phyloP scores from a whole-genome alignment of 495 filamentous ascomycete genomes.

The Penicillium dipodomyicola region DNA sequence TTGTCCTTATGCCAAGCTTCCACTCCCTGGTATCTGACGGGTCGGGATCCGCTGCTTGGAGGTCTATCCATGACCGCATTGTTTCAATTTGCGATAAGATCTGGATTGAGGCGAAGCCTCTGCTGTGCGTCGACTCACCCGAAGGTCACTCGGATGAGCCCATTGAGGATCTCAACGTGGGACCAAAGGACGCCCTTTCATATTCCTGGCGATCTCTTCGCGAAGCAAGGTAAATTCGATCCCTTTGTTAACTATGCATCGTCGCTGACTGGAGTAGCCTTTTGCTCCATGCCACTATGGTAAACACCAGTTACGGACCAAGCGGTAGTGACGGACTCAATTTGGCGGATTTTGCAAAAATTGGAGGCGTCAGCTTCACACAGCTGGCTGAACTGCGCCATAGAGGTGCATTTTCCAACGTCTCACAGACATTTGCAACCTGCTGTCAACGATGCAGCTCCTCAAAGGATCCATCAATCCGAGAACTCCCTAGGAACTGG shows the following conservation, averaged over 20 bases:
- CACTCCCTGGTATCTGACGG: conserved; percentile 30
- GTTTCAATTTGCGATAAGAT: conserved; percentile 56
- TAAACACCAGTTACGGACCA: conserved; percentile 41
- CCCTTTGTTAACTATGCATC: not conserved
- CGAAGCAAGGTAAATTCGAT: conserved; percentile 68
- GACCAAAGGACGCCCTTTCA: conserved; percentile 82
- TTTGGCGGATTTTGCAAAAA: conserved; percentile 43
- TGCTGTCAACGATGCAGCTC: conserved; percentile 65
- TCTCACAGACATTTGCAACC: conserved; percentile 78
- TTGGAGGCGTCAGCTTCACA: conserved; percentile 70
- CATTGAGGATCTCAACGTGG: conserved; percentile 61
- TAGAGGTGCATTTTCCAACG: conserved; percentile 89
- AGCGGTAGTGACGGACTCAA: conserved; percentile 30
- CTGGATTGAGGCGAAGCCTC: conserved; percentile 69
- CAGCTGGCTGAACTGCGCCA: conserved; percentile 84
- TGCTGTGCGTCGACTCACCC: conserved; percentile 87
- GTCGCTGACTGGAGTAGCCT: conserved; percentile 48
- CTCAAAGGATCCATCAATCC: conserved; percentile 46
- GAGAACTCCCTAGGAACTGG: conserved; percentile 46
- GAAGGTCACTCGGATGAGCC: conserved; percentile 81
- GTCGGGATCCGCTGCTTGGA: conserved; percentile 27
- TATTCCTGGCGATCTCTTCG: conserved; percentile 92
- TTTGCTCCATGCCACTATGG: conserved; percentile 47
- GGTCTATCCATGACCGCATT: conserved; percentile 54
- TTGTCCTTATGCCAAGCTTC: conserved; percentile 40